These are phyloP conservation scores for Aethionema arabicum DNA, from an alignment of 345 rosid genomes.

Conservation along the genomic window DNA sequence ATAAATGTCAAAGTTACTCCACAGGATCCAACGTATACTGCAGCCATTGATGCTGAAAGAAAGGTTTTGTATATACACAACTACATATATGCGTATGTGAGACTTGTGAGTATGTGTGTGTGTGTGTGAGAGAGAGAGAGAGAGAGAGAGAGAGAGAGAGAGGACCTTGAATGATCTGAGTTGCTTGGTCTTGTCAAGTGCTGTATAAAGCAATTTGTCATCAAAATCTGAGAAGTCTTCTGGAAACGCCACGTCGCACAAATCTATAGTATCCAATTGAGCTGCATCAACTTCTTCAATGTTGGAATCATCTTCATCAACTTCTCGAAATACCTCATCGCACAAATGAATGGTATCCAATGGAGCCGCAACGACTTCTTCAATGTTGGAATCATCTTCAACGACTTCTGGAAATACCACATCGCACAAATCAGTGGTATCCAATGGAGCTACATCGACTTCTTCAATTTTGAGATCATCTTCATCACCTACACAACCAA, in stretches of 20 bases:
- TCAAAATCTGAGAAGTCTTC: constrained; percentile 54
- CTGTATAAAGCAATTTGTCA: constrained; percentile 47
- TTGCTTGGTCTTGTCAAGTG: constrained; percentile 43
- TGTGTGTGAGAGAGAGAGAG: constrained; percentile 14
- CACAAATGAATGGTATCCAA: no score
- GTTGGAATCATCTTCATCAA: constrained; percentile 31
- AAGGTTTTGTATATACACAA: neutral
- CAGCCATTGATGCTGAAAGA: constrained; percentile 12
- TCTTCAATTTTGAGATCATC: no score
- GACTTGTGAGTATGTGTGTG: neutral
- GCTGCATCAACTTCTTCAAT: constrained; percentile 42
- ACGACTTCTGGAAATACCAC: no score
- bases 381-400: no score
- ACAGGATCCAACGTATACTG: no score
- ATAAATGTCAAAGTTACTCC: no score
- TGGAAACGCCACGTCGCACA: constrained; percentile 51
- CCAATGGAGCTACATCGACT: no score
- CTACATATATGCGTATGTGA: no score
- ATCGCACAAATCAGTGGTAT: no score
- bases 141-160: constrained; percentile 26
- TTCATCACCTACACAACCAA: constrained; percentile 38
- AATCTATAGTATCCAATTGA: constrained; percentile 63
- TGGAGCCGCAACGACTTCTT: no score
- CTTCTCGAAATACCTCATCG: no score
- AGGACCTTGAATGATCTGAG: constrained; percentile 70